These are phyloP conservation scores for Macrolepiota dolichaula DNA, from an alignment of 768 basidiomycete genomes.

Conservation along the genomic window DNA sequence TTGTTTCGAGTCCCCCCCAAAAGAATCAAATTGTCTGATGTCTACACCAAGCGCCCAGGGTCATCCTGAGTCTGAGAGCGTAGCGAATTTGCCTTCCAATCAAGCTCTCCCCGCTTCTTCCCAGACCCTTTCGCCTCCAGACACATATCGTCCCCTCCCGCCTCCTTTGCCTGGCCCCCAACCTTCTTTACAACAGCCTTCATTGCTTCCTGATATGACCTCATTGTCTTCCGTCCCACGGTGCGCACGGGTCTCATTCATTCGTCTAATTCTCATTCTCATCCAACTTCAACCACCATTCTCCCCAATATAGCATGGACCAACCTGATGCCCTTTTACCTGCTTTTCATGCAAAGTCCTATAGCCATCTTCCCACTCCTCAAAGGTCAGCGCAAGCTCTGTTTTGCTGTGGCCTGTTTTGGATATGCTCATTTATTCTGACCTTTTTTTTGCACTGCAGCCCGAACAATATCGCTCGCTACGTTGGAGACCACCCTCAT, in stretches of 20 bases:
- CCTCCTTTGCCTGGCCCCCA: background rate
- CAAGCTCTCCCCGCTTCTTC: conserved; percentile 7
- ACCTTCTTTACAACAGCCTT: conserved; percentile 1
- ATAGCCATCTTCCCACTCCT: conserved; percentile 34
- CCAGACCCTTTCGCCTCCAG: conserved; percentile 8
- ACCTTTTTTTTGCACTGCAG: conserved; percentile 13
- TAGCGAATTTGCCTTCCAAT: conserved; percentile 14
- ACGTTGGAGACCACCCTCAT: conserved; percentile 5
- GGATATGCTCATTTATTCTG: background rate
- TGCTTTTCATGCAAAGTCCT: conserved; percentile 22
- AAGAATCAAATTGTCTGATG: background rate
- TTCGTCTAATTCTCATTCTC: background rate
- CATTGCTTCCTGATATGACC: conserved; percentile 9
- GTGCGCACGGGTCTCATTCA: conserved; percentile 1
- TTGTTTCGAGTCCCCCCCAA: background rate
- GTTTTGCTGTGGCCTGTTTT: background rate
- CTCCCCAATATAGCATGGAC: conserved; percentile 13
- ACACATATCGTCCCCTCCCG: background rate
- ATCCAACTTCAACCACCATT: conserved; percentile 7
- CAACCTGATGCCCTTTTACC: conserved; percentile 16
- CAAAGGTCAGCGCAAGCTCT: conserved; percentile 23
- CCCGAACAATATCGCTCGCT: conserved; percentile 16
- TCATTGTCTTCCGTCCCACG: conserved; percentile 12
- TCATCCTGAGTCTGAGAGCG: conserved; percentile 8
- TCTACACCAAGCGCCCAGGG: conserved; percentile 12